These are phyloP conservation scores for Metarhizium sp. DNA, from an alignment of 2,329 filamentous ascomycete genomes.

Conservation along the genomic window DNA sequence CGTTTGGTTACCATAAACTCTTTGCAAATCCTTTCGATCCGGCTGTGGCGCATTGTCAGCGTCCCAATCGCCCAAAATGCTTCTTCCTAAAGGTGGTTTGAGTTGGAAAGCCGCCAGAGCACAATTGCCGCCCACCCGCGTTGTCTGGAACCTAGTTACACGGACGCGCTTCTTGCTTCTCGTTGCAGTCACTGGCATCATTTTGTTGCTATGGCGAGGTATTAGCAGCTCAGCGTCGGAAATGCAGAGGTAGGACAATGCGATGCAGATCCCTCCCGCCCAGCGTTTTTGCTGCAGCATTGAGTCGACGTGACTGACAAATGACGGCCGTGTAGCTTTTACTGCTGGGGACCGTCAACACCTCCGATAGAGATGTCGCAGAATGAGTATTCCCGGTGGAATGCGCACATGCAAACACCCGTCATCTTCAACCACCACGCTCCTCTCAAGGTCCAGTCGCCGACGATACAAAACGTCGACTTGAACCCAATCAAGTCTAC, in stretches of 20 bases:
- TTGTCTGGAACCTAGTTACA: conserved; percentile 60
- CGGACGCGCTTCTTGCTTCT: conserved; percentile 70
- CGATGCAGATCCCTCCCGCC: background rate
- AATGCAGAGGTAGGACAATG: conserved; percentile 69
- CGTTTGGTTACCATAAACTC: background rate
- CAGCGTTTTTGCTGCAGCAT: background rate
- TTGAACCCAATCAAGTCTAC: conserved; percentile 81
- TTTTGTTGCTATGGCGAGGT: conserved; percentile 82
- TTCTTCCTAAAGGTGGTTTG: conserved; percentile 81
- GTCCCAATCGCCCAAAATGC: conserved; percentile 47
- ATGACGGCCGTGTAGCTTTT: conserved; percentile 56
- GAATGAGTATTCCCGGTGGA: conserved; percentile 88
- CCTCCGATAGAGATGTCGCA: conserved; percentile 91
- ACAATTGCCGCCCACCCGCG: conserved; percentile 67
- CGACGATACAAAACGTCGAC: conserved; percentile 69
- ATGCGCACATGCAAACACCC: conserved; percentile 78
- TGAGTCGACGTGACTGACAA: conserved; percentile 3
- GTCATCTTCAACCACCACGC: conserved; percentile 95
- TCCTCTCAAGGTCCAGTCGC: conserved; percentile 73
- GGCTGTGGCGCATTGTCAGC: conserved; percentile 2
- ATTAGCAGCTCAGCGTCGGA: conserved; percentile 72
- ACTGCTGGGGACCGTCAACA: conserved; percentile 92
- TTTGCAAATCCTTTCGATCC: background rate
- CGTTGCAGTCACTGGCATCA: conserved; percentile 57
- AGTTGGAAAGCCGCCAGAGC: conserved; percentile 87